These are phyloP conservation scores for Cicer bijugum DNA, from an alignment of 306 rosid genomes.

Conservation along the genomic window DNA sequence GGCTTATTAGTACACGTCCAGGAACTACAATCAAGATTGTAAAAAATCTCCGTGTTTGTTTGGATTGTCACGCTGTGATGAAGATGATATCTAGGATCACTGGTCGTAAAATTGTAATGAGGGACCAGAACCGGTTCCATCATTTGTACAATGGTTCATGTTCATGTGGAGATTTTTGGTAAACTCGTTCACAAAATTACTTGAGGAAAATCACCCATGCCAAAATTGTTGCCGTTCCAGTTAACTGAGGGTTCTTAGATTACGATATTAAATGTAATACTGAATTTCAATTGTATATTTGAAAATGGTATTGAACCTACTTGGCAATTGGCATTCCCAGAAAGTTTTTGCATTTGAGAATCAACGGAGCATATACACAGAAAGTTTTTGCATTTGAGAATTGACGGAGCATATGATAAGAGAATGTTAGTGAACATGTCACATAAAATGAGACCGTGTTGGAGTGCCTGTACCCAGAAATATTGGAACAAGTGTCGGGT, in stretches of 20 bases:
- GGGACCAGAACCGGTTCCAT: constrained; percentile 83
- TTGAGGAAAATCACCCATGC: neutral
- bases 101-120: constrained; percentile 65
- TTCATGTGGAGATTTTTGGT: constrained; percentile 84
- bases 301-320: neutral
- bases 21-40: constrained; percentile 72
- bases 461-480: neutral
- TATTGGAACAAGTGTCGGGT: neutral
- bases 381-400: neutral
- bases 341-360: neutral
- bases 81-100: constrained; percentile 73
- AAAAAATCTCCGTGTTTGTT: constrained; percentile 76
- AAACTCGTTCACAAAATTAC: constrained; percentile 33
- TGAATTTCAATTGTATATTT: neutral
- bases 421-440: no score
- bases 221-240: neutral
- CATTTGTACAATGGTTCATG: constrained; percentile 75
- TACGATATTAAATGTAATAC: neutral
- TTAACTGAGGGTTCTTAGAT: neutral
- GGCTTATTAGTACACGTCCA: constrained; percentile 70
- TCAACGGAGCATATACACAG: neutral
- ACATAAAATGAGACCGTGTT: no score
- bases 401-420: neutral
- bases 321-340: neutral
- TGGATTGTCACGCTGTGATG: constrained; percentile 80